Percentiles rank a stretch among this genome's conserved stretches.
These are phyloP conservation scores for Prunus persica DNA, from an alignment of 306 rosid genomes.

Conservation along the genomic window DNA sequence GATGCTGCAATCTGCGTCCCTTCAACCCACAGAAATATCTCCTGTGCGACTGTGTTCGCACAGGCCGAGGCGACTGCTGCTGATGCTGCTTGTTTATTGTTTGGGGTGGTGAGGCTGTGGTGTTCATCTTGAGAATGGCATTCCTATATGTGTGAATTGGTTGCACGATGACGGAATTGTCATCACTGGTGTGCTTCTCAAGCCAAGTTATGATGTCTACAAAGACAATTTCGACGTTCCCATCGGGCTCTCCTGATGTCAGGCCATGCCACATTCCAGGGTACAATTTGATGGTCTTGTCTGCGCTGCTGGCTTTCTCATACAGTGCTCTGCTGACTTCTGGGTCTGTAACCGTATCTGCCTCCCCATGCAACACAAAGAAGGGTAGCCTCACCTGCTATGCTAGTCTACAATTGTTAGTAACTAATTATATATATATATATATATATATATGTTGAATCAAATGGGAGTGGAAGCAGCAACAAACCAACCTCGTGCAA, in stretches of 20 bases:
- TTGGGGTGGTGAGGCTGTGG: constrained; percentile 14
- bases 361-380: constrained; percentile 80
- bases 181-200: constrained; percentile 33
- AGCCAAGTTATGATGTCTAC: constrained; percentile 69
- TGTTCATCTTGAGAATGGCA: constrained; percentile 18
- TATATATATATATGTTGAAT: neutral
- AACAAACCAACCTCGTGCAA: constrained; percentile 50
- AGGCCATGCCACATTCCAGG: constrained; percentile 91
- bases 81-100: neutral
- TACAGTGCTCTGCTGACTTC: constrained; percentile 80
- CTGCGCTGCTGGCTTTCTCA: constrained; percentile 63
- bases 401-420: constrained; percentile 4
- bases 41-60: constrained; percentile 9
- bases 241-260: constrained; percentile 81
- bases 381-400: constrained; percentile 67
- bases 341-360: constrained; percentile 91
- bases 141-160: constrained; percentile 13
- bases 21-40: constrained; percentile 48
- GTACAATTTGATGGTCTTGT: constrained; percentile 71
- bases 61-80: neutral
- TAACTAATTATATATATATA: too few species aligned
- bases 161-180: constrained; percentile 3
- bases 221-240: constrained; percentile 62
- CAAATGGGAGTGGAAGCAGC: neutral
- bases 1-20: constrained; percentile 36